Percentiles rank a stretch among this genome's conserved stretches.
Evolutionary conservation across 192 early-diverging fungal species (phyloP).

Genomic region (Dissophora globulifera): DNA sequence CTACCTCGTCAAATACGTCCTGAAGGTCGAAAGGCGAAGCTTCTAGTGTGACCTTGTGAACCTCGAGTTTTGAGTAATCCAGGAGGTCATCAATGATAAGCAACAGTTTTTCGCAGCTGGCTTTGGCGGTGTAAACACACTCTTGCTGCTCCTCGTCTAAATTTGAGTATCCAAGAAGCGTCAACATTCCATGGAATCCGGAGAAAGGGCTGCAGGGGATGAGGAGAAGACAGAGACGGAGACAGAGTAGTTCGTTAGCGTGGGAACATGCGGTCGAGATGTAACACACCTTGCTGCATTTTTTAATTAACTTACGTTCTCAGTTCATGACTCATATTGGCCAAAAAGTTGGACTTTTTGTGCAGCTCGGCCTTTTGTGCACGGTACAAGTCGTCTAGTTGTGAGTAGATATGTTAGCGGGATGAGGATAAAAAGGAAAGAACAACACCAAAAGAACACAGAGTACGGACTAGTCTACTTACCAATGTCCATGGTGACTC

Average conservation of each 20-base stretch:
- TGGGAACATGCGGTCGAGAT: no score
- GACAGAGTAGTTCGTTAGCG: no score
- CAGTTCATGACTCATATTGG: slow-evolving; percentile 60
- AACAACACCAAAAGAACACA: no score
- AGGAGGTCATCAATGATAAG: slow-evolving; percentile 58
- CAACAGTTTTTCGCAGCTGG: slow-evolving; percentile 60
- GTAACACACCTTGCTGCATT: no score
- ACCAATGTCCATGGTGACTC: slow-evolving; percentile 51
- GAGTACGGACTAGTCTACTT: no score
- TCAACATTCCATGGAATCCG: slow-evolving; percentile 66
- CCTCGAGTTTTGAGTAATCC: slow-evolving; percentile 70
- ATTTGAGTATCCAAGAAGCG: slow-evolving; percentile 57
- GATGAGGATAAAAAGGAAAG: background rate
- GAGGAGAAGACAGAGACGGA: no score
- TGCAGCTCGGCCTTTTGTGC: slow-evolving; percentile 56
- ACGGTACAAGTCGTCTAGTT: slow-evolving; percentile 50
- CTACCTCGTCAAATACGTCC: slow-evolving; percentile 67
- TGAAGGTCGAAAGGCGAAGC: slow-evolving; percentile 60
- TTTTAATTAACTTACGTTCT: slow-evolving; percentile 33
- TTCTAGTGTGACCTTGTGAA: slow-evolving; percentile 64
- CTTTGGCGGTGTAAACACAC: slow-evolving; percentile 60
- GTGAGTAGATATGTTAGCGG: no score
- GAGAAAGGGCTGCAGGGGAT: slow-evolving; percentile 56
- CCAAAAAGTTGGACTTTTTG: slow-evolving; percentile 60
- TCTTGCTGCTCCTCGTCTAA: slow-evolving; percentile 62